These are phyloP conservation scores for Penicillium goetzii DNA, from an alignment of 495 filamentous ascomycete species.

Conservation along the genomic window DNA sequence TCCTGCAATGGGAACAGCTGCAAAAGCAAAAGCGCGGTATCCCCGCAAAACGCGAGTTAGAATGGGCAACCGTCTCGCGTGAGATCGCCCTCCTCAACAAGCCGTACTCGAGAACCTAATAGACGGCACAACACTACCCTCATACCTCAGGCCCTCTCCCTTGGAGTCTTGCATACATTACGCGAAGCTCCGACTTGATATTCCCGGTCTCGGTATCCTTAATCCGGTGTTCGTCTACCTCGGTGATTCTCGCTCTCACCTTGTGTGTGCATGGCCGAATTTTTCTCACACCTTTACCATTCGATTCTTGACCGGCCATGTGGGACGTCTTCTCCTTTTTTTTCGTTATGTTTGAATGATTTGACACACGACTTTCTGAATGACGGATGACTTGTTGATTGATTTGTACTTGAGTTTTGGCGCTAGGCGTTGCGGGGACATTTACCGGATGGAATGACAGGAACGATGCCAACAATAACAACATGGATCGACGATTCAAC, in stretches of 20 bases:
- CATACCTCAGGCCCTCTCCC: not conserved
- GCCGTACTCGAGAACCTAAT: constrained; percentile 66
- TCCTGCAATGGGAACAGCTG: constrained; percentile 93
- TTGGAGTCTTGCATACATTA: constrained; percentile 3
- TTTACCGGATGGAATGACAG: constrained; percentile 12
- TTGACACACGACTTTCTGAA: constrained; percentile 28
- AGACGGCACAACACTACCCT: not conserved
- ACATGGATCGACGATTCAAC: constrained; percentile 17
- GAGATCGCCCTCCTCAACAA: constrained; percentile 96
- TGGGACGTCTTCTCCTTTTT: not conserved
- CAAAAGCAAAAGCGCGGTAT: constrained; percentile 49
- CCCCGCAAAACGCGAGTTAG: constrained; percentile 71
- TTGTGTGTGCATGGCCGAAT: not conserved
- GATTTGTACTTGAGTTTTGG: constrained; percentile 18
- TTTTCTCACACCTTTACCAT: not conserved
- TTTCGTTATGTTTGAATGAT: constrained; percentile 24
- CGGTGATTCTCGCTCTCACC: not conserved
- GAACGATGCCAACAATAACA: constrained; percentile 5
- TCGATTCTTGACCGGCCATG: not conserved
- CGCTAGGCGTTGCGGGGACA: constrained; percentile 27
- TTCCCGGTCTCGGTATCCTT: constrained; percentile 7
- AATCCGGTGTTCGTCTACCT: constrained; percentile 3
- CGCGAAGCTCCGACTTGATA: not conserved
- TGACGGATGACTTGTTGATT: constrained; percentile 17
- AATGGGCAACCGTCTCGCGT: constrained; percentile 85